A percentile compares a stretch with the other conserved stretches of the same genome.
Evolutionary conservation across 1,284 basidiomycete species (phyloP).

Genomic region (Ceratobasidium sp.): DNA sequence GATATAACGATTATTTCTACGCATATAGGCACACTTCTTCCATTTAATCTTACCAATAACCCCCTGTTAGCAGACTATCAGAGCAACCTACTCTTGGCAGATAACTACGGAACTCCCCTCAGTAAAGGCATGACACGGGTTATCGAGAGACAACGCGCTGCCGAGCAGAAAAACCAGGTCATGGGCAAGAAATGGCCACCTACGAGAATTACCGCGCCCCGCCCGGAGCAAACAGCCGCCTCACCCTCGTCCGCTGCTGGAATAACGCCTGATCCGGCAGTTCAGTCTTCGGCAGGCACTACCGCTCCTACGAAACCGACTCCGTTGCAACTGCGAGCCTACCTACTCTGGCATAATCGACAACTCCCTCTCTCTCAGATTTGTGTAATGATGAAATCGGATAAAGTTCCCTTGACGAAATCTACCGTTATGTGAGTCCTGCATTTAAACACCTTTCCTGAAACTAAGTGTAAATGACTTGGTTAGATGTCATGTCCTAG

Average conservation of each 20-base stretch:
- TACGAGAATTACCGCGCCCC: neutral
- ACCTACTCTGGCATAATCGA: slow-evolving; percentile 42
- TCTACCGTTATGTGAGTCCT: slow-evolving; percentile 23
- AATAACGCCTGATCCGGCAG: neutral
- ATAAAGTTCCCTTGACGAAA: slow-evolving; percentile 8
- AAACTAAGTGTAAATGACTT: neutral
- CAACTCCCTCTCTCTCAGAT: slow-evolving; percentile 20
- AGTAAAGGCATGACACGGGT: slow-evolving; percentile 35
- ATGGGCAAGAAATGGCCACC: slow-evolving; percentile 43
- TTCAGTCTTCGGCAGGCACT: neutral
- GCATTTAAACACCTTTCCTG: neutral
- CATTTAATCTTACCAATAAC: neutral
- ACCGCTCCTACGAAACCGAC: neutral
- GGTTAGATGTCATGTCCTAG: slow-evolving; percentile 16
- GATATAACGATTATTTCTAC: neutral
- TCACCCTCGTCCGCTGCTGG: slow-evolving; percentile 7
- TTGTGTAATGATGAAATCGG: slow-evolving; percentile 19
- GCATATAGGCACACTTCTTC: neutral
- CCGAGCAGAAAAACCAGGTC: slow-evolving; percentile 28
- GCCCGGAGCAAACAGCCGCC: neutral
- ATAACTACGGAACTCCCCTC: neutral
- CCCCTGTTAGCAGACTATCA: neutral
- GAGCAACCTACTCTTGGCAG: neutral
- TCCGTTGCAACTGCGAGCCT: slow-evolving; percentile 17
- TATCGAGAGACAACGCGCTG: slow-evolving; percentile 12